Evolutionary conservation across 257 asterid species (phyloP).

Genomic region (Nicotiana sylvestris): DNA sequence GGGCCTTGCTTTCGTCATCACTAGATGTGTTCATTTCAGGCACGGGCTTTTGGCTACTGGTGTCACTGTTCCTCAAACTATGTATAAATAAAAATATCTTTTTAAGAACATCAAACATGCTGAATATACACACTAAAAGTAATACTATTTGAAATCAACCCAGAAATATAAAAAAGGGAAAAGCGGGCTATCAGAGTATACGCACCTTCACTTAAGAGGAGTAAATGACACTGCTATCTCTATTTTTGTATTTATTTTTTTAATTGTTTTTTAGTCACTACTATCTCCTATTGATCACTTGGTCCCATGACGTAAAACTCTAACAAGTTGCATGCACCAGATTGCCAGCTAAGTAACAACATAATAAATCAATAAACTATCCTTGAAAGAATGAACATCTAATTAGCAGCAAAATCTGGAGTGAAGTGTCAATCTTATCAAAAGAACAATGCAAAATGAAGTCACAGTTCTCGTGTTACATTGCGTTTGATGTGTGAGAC

Average conservation of each 20-base stretch:
- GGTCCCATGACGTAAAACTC: neutral
- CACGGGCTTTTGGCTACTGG: slow-evolving; percentile 17
- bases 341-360: neutral
- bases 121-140: neutral
- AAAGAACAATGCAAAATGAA: neutral
- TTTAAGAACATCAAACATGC: neutral
- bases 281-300: neutral
- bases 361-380: neutral
- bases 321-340: neutral
- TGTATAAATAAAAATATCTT: neutral
- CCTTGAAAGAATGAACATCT: neutral
- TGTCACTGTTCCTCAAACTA: slow-evolving; percentile 33
- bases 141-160: neutral
- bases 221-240: neutral
- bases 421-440: neutral
- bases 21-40: slow-evolving; percentile 17
- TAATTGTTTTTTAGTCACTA: neutral
- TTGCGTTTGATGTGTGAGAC: neutral
- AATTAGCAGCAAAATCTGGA: neutral
- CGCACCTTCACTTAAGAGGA: neutral
- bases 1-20: slow-evolving; percentile 40
- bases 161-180: neutral
- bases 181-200: neutral
- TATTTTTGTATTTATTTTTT: neutral
- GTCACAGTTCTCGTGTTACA: neutral